These are phyloP conservation scores for Tubosaeta sp. DNA, from an alignment of 768 basidiomycete species.

Conservation along the genomic window DNA sequence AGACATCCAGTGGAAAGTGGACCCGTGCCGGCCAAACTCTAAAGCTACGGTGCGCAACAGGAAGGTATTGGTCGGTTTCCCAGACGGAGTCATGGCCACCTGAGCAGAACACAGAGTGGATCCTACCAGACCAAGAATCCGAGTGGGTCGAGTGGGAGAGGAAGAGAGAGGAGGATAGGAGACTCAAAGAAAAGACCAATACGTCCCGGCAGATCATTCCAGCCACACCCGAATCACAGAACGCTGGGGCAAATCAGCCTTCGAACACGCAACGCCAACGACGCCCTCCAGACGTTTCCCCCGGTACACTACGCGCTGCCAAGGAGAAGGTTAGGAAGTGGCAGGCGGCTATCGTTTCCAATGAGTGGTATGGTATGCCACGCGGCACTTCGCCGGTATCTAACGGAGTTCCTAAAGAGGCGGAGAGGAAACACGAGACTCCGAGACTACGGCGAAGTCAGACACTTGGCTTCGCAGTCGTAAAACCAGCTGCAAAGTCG, in stretches of 20 bases:
- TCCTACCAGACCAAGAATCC: constrained; percentile 45
- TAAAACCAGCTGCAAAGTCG: constrained; percentile 33
- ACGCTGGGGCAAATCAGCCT: background rate
- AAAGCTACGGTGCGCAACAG: constrained; percentile 38
- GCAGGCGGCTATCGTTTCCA: constrained; percentile 29
- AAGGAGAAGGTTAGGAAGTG: constrained; percentile 35
- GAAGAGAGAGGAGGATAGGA: constrained; percentile 19
- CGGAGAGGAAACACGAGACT: constrained; percentile 17
- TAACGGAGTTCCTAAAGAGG: background rate
- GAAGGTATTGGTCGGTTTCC: constrained; percentile 26
- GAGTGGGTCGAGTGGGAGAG: constrained; percentile 48
- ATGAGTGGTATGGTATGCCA: constrained; percentile 10
- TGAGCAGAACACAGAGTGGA: constrained; percentile 27
- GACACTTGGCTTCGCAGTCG: constrained; percentile 42
- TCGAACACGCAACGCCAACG: constrained; percentile 2
- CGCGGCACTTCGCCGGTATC: constrained; percentile 2
- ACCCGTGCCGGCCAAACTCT: constrained; percentile 36
- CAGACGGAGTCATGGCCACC: constrained; percentile 18
- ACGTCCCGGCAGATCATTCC: constrained; percentile 7
- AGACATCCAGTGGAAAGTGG: constrained; percentile 48
- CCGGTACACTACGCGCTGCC: constrained; percentile 25
- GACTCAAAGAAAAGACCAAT: constrained; percentile 15
- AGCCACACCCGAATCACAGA: constrained; percentile 4
- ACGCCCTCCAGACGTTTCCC: constrained; percentile 17
- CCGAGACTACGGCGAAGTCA: constrained; percentile 11